Percentiles rank a stretch among this genome's conserved stretches.
Evolutionary conservation across 805 yeast species (phyloP).

Genomic region (Metschnikowia gelsemii): DNA sequence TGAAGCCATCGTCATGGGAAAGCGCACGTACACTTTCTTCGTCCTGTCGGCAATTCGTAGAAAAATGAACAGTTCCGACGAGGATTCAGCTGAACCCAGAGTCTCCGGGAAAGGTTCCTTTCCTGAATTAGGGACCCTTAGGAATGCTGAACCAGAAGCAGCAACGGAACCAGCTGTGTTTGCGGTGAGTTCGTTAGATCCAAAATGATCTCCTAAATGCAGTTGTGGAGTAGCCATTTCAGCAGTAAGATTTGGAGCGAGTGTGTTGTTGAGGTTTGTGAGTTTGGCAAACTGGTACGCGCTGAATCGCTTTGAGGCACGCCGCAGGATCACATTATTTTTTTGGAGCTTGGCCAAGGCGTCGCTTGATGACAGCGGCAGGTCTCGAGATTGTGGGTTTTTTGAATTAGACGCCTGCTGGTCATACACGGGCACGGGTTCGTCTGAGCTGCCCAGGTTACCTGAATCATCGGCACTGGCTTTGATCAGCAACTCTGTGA

Average conservation of each 20-base stretch:
- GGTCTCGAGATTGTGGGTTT: neutral
- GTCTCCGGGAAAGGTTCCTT: neutral
- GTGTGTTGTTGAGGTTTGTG: constrained; percentile 37
- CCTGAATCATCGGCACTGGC: constrained; percentile 1
- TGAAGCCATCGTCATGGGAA: constrained; percentile 51
- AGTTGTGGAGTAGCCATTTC: constrained; percentile 8
- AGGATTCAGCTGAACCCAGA: no score
- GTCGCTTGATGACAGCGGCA: constrained; percentile 35
- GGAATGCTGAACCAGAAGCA: no score
- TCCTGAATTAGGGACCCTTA: no score
- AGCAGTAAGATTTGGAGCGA: constrained; percentile 14
- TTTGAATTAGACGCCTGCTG: constrained; percentile 1
- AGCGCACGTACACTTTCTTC: constrained; percentile 48
- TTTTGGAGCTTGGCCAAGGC: constrained; percentile 78
- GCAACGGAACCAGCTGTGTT: neutral
- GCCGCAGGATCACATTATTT: constrained; percentile 78
- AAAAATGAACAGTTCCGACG: constrained; percentile 31
- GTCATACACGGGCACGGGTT: no score
- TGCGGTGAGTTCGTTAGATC: no score
- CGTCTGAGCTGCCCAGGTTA: no score
- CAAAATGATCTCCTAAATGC: no score
- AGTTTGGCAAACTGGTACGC: constrained; percentile 88
- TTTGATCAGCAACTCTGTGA: constrained; percentile 6
- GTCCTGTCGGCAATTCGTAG: constrained; percentile 52
- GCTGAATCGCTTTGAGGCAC: constrained; percentile 91